These are phyloP conservation scores for Malus hybrid DNA, from an alignment of 331 rosid genomes.

Conservation along the genomic window DNA sequence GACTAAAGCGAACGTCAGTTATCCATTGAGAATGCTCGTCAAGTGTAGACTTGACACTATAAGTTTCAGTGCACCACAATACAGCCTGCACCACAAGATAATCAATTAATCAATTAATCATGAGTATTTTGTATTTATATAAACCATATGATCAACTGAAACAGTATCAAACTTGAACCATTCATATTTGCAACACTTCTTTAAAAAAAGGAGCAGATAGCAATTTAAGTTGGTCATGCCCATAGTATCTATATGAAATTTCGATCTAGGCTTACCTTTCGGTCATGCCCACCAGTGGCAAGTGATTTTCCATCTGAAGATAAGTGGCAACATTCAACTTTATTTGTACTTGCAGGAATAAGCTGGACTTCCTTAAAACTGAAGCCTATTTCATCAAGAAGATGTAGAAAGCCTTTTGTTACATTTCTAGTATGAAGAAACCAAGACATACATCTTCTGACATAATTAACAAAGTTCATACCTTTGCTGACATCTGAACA, in stretches of 20 bases:
- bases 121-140: neutral
- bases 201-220: neutral
- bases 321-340: conserved; percentile 76
- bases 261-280: conserved; percentile 44
- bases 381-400: conserved; percentile 29
- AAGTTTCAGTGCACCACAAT: conserved; percentile 67
- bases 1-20: conserved; percentile 74
- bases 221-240: neutral
- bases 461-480: conserved; percentile 11
- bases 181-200: conserved; percentile 13
- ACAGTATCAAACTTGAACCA: neutral
- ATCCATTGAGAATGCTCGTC: conserved; percentile 68
- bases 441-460: neutral
- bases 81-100: conserved; percentile 45
- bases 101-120: conserved; percentile 3
- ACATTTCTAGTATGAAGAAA: neutral
- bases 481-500: conserved; percentile 44
- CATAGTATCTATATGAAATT: neutral
- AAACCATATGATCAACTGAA: too few relatives aligned
- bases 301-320: conserved; percentile 81
- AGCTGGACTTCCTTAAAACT: conserved; percentile 36
- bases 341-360: conserved; percentile 45
- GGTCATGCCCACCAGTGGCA: conserved; percentile 79
- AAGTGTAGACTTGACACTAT: conserved; percentile 45
- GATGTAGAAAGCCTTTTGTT: conserved; percentile 6